Evolutionary conservation across 768 basidiomycete genomes (phyloP).

Genomic region (Agaricus sinodeliciosus): DNA sequence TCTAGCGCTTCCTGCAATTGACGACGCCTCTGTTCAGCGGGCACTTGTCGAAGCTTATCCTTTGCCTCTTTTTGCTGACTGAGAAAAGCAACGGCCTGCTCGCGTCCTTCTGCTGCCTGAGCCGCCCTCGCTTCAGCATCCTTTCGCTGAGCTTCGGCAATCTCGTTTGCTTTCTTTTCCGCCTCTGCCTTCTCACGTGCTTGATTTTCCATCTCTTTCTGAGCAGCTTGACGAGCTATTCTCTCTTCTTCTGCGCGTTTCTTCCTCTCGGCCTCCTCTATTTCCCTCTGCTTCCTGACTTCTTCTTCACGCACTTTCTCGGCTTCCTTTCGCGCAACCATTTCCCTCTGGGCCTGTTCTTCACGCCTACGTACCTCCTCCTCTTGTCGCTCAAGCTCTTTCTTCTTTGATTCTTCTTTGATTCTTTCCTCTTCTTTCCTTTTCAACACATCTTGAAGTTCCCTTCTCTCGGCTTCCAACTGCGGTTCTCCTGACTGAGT

Average conservation of each 20-base stretch:
- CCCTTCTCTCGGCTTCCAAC: background rate
- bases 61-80: background rate
- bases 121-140: background rate
- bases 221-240: background rate
- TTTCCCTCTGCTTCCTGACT: background rate
- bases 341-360: background rate
- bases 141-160: background rate
- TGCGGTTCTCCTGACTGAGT: background rate
- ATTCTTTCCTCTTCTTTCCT: background rate
- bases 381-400: background rate
- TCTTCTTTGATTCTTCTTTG: background rate
- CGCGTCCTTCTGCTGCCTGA: background rate
- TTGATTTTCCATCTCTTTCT: background rate
- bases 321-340: background rate
- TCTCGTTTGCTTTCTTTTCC: background rate
- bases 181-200: background rate
- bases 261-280: background rate
- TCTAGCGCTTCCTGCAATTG: background rate
- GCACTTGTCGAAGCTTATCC: background rate
- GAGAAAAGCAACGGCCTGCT: background rate
- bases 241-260: background rate
- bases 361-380: constrained; percentile 8
- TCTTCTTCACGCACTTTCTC: background rate
- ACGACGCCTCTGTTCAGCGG: background rate
- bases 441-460: background rate